Percentiles rank a stretch among this genome's conserved stretches.
Conservation (phyloP, 495 filamentous ascomycete species). For the Penicillium fimorum region DNA sequence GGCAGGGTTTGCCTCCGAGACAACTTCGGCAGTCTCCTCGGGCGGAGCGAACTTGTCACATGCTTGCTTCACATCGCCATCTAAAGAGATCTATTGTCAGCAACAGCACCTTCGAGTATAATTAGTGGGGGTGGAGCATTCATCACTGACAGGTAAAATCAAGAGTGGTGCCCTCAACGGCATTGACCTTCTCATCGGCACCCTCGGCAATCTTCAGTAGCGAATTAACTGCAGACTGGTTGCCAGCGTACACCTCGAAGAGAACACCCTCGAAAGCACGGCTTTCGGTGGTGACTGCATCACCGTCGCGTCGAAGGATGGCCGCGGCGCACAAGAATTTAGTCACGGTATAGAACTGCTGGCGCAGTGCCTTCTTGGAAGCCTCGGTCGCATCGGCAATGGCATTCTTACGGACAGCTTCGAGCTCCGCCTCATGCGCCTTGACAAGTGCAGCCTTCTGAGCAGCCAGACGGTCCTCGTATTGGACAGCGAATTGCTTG, state of each 20-base stretch:
- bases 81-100: slow-evolving; percentile 45
- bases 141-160: slow-evolving; percentile 71
- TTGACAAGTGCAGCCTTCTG: slow-evolving; percentile 75
- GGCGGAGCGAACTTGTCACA: slow-evolving; percentile 42
- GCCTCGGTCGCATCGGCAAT: slow-evolving; percentile 61
- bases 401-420: slow-evolving; percentile 63
- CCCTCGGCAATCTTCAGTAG: slow-evolving; percentile 86
- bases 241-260: slow-evolving; percentile 83
- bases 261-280: slow-evolving; percentile 88
- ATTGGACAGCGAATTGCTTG: slow-evolving; percentile 78
- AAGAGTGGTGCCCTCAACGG: slow-evolving; percentile 61
- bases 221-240: slow-evolving; percentile 72
- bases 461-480: slow-evolving; percentile 60
- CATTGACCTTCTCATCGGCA: slow-evolving; percentile 65
- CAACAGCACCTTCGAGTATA: background rate
- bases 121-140: background rate
- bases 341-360: slow-evolving; percentile 63
- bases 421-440: slow-evolving; percentile 65
- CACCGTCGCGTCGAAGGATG: slow-evolving; percentile 62
- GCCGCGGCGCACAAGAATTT: slow-evolving; percentile 81
- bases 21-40: slow-evolving; percentile 21
- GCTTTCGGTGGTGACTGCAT: slow-evolving; percentile 67
- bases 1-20: slow-evolving; percentile 21
- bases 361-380: slow-evolving; percentile 48
- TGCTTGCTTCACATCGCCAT: slow-evolving; percentile 63